phyloP scores from a whole-genome alignment of 179 eudicot genomes.

The Vitellaria paradoxa region DNA sequence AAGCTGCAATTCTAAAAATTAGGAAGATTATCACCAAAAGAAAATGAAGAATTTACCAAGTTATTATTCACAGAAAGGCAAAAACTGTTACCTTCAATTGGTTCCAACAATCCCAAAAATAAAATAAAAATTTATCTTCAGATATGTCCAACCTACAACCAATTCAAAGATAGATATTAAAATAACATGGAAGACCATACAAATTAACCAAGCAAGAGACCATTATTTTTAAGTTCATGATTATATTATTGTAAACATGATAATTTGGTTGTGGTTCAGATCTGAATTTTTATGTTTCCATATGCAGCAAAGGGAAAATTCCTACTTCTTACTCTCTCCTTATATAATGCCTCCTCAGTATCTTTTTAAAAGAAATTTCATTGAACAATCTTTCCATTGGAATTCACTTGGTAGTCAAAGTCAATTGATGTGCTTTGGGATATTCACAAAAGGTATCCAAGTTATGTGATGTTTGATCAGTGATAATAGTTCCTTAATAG shows the following conservation, averaged over 20 bases:
- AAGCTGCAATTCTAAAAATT: not conserved
- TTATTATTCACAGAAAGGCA: not conserved
- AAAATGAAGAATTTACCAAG: not conserved
- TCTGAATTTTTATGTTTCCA: not conserved
- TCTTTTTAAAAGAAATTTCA: not conserved
- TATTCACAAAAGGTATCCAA: not conserved
- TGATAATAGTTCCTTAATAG: slow-evolving; percentile 4
- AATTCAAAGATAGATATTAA: slow-evolving; percentile 5
- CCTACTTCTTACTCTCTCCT: not conserved
- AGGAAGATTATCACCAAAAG: not conserved
- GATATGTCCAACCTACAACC: slow-evolving; percentile 61
- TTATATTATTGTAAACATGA: not conserved
- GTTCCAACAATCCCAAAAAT: slow-evolving; percentile 92
- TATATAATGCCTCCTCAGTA: not conserved
- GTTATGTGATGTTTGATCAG: not conserved
- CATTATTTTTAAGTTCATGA: not conserved
- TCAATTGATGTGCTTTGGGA: not conserved
- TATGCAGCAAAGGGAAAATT: not conserved
- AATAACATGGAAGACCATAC: not conserved
- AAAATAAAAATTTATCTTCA: slow-evolving; percentile 60
- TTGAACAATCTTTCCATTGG: not conserved
- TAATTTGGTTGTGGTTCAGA: not conserved
- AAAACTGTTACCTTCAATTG: slow-evolving; percentile 53
- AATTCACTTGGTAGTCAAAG: not conserved
- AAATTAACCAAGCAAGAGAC: not conserved